Conservation (phyloP, 2,329 filamentous ascomycete species). For the Exophiala sp. region DNA sequence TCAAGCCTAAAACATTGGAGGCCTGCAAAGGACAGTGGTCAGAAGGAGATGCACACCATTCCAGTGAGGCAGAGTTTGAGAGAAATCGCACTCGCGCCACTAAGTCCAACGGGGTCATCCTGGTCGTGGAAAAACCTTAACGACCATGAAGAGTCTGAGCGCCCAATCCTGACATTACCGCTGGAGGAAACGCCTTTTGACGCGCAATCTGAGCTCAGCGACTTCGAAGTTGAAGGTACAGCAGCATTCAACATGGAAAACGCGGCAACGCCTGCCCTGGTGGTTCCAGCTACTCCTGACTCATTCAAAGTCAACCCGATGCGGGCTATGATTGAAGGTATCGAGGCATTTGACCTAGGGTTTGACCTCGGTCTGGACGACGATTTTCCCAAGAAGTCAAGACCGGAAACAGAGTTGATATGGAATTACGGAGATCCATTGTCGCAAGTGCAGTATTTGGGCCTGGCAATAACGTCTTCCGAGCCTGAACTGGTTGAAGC, state of each 20-base stretch:
- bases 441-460: too few relatives aligned
- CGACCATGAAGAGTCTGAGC: background rate
- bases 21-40: constrained; percentile 1
- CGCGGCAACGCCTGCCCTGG: background rate
- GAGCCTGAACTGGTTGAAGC: too few relatives aligned
- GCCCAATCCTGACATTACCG: background rate
- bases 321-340: background rate
- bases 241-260: background rate
- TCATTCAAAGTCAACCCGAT: background rate
- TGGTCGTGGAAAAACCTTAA: constrained; percentile 1
- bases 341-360: background rate
- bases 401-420: background rate
- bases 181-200: constrained; percentile 7
- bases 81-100: too few relatives aligned
- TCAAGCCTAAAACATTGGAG: constrained; percentile 11
- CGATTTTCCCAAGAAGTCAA: background rate
- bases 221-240: background rate
- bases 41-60: background rate
- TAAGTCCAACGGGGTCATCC: constrained; percentile 7
- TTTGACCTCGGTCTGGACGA: background rate
- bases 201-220: constrained; percentile 2
- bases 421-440: too few relatives aligned
- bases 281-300: background rate
- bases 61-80: background rate
- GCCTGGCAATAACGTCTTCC: too few relatives aligned